Percentiles rank a stretch among this genome's conserved stretches.
These are phyloP conservation scores for Ophiosphaerella korrae DNA, from an alignment of 2,329 filamentous ascomycete species.

Conservation along the genomic window DNA sequence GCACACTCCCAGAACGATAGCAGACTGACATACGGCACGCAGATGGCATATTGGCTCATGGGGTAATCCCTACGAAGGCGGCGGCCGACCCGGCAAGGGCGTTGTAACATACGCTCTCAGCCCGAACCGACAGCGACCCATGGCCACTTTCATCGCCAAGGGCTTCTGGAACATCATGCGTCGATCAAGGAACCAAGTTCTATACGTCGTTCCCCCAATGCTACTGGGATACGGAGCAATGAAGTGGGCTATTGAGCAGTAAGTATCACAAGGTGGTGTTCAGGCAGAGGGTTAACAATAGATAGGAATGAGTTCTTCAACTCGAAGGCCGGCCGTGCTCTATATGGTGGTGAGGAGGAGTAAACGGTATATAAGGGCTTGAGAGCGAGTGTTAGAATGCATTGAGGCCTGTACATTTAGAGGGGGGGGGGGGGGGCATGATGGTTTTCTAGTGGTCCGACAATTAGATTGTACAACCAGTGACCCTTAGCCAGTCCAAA, in stretches of 20 bases:
- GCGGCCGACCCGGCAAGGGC: slow-evolving; percentile 60
- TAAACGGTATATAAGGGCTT: neutral
- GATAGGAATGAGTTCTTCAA: slow-evolving; percentile 78
- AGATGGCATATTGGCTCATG: slow-evolving; percentile 47
- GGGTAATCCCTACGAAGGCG: slow-evolving; percentile 48
- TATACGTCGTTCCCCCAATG: slow-evolving; percentile 85
- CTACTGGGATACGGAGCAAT: slow-evolving; percentile 79
- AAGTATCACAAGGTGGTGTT: slow-evolving; percentile 46
- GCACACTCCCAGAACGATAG: neutral
- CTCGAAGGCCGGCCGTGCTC: slow-evolving; percentile 73
- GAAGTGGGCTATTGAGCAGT: slow-evolving; percentile 92
- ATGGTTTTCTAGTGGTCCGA: neutral
- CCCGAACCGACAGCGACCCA: slow-evolving; percentile 85
- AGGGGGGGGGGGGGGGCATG: too few relatives aligned
- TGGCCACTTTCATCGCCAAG: slow-evolving; percentile 76
- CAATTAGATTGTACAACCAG: slow-evolving; percentile 5
- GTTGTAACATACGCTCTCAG: slow-evolving; percentile 75
- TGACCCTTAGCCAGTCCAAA: neutral
- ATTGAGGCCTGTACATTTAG: slow-evolving; percentile 18
- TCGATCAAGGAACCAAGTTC: slow-evolving; percentile 81
- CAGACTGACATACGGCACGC: slow-evolving; percentile 18
- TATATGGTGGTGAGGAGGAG: slow-evolving; percentile 54
- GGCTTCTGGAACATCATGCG: slow-evolving; percentile 97
- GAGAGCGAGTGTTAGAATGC: slow-evolving; percentile 2
- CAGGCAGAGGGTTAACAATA: slow-evolving; percentile 8